Conservation (phyloP, 768 basidiomycete species). For the Atractiella rhizophila region DNA sequence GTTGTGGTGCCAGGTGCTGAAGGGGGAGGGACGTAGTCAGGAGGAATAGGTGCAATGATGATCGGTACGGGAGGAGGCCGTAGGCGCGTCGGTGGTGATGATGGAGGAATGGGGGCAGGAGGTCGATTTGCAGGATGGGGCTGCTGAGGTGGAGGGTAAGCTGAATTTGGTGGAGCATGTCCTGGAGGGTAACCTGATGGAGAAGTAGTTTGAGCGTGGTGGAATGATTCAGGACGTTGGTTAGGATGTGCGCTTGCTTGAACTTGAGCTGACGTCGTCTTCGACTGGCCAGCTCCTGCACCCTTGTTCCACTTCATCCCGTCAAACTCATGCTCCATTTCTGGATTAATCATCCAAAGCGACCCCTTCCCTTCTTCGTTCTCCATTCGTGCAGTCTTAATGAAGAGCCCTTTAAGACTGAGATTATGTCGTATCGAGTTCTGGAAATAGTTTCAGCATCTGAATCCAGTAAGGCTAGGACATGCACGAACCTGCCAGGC, state of each 20-base stretch:
- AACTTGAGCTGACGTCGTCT: background rate
- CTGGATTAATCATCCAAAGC: slow-evolving; percentile 64
- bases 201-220: background rate
- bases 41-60: too few species aligned
- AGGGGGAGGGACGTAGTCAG: too few species aligned
- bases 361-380: slow-evolving; percentile 45
- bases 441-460: too few species aligned
- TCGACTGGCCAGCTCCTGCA: background rate
- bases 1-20: too few species aligned
- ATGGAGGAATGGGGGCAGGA: too few species aligned
- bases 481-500: too few species aligned
- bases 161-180: background rate
- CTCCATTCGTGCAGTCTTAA: slow-evolving; percentile 39
- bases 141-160: too few species aligned
- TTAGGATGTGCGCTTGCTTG: background rate
- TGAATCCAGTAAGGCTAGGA: too few species aligned
- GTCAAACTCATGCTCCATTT: slow-evolving; percentile 56
- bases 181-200: background rate
- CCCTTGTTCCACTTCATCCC: slow-evolving; percentile 18
- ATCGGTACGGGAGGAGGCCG: too few species aligned
- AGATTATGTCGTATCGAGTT: slow-evolving; percentile 94
- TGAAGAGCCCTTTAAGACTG: slow-evolving; percentile 70
- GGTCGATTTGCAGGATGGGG: too few species aligned
- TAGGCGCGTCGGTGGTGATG: too few species aligned
- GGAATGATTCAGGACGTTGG: background rate